These are phyloP conservation scores for Sclerotinia nivalis DNA, from an alignment of 2,329 filamentous ascomycete genomes.

Conservation along the genomic window DNA sequence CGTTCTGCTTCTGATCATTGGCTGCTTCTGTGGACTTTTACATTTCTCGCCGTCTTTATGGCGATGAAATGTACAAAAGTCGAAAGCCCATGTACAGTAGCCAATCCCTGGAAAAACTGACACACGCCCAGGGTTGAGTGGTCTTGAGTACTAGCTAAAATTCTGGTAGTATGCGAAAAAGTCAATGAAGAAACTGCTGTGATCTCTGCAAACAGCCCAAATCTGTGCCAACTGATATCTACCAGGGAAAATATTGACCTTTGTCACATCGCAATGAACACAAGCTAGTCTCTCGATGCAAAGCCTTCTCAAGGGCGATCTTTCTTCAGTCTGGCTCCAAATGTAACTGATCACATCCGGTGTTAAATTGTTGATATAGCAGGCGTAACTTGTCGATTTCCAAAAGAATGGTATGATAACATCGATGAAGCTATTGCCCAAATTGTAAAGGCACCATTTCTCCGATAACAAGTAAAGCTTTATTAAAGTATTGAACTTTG, in stretches of 20 bases:
- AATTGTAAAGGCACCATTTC: constrained; percentile 11
- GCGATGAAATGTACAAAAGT: not conserved
- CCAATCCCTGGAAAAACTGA: not conserved
- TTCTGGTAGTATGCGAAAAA: not conserved
- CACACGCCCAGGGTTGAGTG: not conserved
- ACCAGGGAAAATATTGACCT: not conserved
- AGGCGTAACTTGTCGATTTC: not conserved
- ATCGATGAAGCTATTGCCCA: constrained; percentile 23
- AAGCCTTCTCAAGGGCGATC: not conserved
- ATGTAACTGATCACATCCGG: not conserved
- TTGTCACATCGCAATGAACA: not conserved
- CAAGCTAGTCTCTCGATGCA: not conserved
- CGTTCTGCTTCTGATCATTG: not conserved
- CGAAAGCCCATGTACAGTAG: not conserved
- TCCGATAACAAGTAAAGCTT: constrained; percentile 25
- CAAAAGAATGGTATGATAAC: not conserved
- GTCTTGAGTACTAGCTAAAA: not conserved
- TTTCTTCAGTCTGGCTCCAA: not conserved
- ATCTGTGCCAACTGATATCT: not conserved
- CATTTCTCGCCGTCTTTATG: not conserved
- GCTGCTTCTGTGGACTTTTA: not conserved
- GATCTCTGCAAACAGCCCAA: not conserved
- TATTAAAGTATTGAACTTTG: not conserved
- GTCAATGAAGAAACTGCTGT: not conserved
- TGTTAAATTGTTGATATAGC: not conserved